Evolutionary conservation across 2,329 filamentous ascomycete genomes (phyloP), one percentile per base, ranked within the genome.

Genomic region (Pseudopyrenochaeta lycopersici): DNA sequence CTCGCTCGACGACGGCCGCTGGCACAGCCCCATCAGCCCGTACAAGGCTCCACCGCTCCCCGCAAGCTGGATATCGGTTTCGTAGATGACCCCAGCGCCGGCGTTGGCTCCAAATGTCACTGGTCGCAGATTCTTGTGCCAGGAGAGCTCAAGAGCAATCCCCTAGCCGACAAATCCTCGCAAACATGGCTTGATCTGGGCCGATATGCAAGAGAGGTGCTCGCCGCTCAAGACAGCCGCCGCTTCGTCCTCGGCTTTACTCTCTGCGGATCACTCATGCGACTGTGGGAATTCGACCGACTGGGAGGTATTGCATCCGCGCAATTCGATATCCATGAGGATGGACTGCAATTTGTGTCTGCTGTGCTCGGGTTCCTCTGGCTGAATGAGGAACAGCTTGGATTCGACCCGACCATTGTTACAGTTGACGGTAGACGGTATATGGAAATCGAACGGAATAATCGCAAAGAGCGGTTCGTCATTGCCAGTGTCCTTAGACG

Each of bases 231-330:
- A 46, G 52, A 60, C 39, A 65, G 53, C 21, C 62, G 60, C 44
- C 58, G 63, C 42, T 83, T 82, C 56, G 75, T 80, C 49, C 62
- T 82, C 12, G 79, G 77, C 49, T 83, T 84, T 70, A 82, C 80
- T 3, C 53, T 83, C 12, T 84, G 73, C 49, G 72, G 78, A 56
- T 73, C 74, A 51, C 58, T 77, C 11, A 80, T 83, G 75, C 75
- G 77, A 41, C 58, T 82, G 49, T 83, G 71, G 79, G 68, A 66
- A 50, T 83, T 82, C 67, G 76, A 84, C 60, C 68, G 76, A 15
- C 55, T 81, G 1, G 79, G 81, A 12, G 78, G 75, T 5, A 76
- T 82, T 32, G 76, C 74, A 49, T 83, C 79, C 10, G 62, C 74
- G 18, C 67, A 71, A 30, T 83, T 83, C 58, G 63, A 83, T 52